Percentiles rank a stretch among this genome's conserved stretches.
These are phyloP conservation scores for Metarhizium guizhouense DNA, from an alignment of 2,329 filamentous ascomycete genomes.

Conservation along the genomic window DNA sequence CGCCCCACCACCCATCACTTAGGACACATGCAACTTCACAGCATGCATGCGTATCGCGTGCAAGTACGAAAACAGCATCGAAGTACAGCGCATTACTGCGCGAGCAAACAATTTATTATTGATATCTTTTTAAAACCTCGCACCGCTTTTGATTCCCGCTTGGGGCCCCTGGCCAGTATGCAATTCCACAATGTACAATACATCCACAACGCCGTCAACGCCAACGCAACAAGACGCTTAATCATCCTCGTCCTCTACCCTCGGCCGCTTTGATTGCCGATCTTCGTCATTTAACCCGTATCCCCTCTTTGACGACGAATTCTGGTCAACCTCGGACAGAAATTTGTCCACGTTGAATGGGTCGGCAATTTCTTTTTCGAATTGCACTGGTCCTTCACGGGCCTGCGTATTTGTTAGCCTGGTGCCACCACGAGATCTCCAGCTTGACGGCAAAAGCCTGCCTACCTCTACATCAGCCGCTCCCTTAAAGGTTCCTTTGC, in stretches of 20 bases:
- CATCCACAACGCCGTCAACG: no score
- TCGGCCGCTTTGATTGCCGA: constrained; percentile 60
- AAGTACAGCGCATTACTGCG: no score
- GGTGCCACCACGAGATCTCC: background rate
- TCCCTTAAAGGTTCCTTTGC: constrained; percentile 85
- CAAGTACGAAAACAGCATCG: no score
- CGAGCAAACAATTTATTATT: background rate
- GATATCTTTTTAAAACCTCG: background rate
- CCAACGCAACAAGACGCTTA: background rate
- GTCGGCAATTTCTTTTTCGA: constrained; percentile 79
- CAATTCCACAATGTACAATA: background rate
- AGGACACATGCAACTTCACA: no score
- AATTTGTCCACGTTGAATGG: constrained; percentile 94
- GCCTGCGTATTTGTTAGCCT: constrained; percentile 39
- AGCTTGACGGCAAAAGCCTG: constrained; percentile 6
- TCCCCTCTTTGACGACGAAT: constrained; percentile 57
- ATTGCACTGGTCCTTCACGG: constrained; percentile 87
- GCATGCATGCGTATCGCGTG: no score
- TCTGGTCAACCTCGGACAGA: constrained; percentile 68
- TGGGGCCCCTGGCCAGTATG: background rate
- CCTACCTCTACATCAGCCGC: constrained; percentile 71
- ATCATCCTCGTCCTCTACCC: constrained; percentile 57
- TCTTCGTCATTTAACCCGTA: constrained; percentile 66
- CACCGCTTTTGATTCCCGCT: background rate
- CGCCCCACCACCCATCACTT: no score